These are phyloP conservation scores for Vitis hybrid DNA, from an alignment of 177 flowering plant species.

Conservation along the genomic window DNA sequence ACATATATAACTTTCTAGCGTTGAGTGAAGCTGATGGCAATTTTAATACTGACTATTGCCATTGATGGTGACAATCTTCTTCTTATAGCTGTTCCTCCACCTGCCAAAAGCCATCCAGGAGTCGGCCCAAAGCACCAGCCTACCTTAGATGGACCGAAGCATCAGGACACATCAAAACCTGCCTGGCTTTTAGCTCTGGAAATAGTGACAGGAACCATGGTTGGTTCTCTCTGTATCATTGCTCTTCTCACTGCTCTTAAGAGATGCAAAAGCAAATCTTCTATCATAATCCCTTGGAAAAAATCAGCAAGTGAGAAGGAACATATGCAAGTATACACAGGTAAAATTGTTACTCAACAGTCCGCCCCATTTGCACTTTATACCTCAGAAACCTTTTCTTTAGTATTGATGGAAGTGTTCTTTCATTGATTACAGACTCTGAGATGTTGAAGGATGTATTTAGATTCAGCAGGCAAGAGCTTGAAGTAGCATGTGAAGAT, in stretches of 20 bases:
- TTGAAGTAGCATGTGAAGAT: slow-evolving; percentile 97
- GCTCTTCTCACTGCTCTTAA: slow-evolving; percentile 49
- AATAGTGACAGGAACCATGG: slow-evolving; percentile 63
- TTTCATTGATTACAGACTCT: slow-evolving; percentile 43
- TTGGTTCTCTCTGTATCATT: slow-evolving; percentile 43
- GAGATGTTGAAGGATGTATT: slow-evolving; percentile 69
- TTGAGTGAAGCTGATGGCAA: not conserved
- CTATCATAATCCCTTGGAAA: slow-evolving; percentile 60
- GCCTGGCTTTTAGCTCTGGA: no score
- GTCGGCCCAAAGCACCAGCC: slow-evolving; percentile 34
- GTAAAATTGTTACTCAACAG: slow-evolving; percentile 29
- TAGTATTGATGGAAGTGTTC: no score
- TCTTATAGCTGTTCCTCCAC: slow-evolving; percentile 35
- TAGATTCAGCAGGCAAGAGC: slow-evolving; percentile 75
- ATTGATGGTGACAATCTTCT: not conserved
- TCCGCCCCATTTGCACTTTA: not conserved
- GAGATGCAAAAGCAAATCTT: slow-evolving; percentile 47
- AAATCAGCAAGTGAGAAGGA: slow-evolving; percentile 61
- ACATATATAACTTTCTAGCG: no score
- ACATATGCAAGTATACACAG: slow-evolving; percentile 44
- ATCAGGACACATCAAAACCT: no score
- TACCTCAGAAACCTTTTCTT: not conserved
- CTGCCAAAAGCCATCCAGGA: slow-evolving; percentile 35
- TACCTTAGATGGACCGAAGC: no score
- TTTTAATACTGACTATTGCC: not conserved